Evolutionary conservation across 2,329 filamentous ascomycete genomes (phyloP), one percentile per base, ranked within the genome.

Genomic region (Geoglossum cookeanum): DNA sequence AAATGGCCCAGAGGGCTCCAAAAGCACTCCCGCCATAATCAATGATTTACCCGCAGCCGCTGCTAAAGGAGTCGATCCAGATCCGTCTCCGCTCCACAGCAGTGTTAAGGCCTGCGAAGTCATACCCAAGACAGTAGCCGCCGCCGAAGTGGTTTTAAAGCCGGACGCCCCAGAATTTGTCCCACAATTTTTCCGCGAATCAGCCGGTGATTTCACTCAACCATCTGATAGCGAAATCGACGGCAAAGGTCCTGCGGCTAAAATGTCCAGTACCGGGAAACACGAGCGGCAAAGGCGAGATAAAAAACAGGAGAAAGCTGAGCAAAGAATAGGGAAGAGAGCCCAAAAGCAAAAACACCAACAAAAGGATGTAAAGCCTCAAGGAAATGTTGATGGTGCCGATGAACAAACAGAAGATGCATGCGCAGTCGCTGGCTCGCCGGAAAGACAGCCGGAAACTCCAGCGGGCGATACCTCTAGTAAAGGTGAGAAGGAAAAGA

Each of bases 91-190:
- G 11, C 49, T 4, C 11, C 30, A 53, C 15, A 35, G 9, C 7
- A 37, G 1, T 17, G 1, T 22, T n/a, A 15, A 53, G 9, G 49
- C 45, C 13, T 29, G 15, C 29, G 11, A 44, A 7, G 35, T 59
- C 63, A 62, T 62, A 60, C 17, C 55, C 47, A 49, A 56, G 54
- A 29, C 57, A 55, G 44, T 55, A 48, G 37, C 56, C 47, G 37
- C 60, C 32, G 13, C 39, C 54, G 15, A 29, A 33, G 52, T 30
- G 44, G 7, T 44, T 51, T 32, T 67, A 57, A 72, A 70, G 60
- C 66, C 69, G 6, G 68, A 72, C 56, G 69, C 69, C n/a, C 69
- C 69, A 15, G 69, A 69, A 57, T 72, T 72, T 59, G 59, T 72
- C 48, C 70, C 69, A 8, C 30, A 45, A 30, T 55, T 22, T 27